Evolutionary conservation across 139 green algal genomes (phyloP).

Genomic region (Coccomyxa sp.): DNA sequence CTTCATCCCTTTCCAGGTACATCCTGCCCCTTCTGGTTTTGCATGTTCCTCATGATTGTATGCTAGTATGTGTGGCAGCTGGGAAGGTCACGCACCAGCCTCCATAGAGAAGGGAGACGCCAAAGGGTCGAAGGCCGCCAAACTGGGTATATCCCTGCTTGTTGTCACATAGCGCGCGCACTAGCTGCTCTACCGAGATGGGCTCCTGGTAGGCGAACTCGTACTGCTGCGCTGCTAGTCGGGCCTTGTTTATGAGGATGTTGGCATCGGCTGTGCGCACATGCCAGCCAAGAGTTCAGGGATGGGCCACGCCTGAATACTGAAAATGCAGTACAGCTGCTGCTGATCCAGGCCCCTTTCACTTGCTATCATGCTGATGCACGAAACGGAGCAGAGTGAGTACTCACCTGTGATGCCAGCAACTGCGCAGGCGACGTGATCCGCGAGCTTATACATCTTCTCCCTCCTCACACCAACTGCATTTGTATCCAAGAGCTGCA

Average conservation of each 20-base stretch:
- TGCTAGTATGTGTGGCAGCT: no score
- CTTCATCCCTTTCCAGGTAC: no score
- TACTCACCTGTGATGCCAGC: slow-evolving; percentile 88
- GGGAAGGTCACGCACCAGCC: slow-evolving; percentile 67
- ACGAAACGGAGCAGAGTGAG: not conserved
- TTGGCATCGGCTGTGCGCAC: slow-evolving; percentile 86
- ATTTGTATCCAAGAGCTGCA: slow-evolving; percentile 85
- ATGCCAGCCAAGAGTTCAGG: not conserved
- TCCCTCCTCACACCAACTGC: slow-evolving; percentile 87
- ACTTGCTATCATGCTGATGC: no score
- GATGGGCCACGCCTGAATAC: no score
- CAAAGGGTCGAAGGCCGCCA: slow-evolving; percentile 94
- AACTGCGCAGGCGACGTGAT: slow-evolving; percentile 92
- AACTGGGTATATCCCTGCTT: slow-evolving; percentile 99
- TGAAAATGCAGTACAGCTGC: not conserved
- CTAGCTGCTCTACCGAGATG: slow-evolving; percentile 97
- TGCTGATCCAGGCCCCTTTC: not conserved
- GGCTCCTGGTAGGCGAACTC: slow-evolving; percentile 88
- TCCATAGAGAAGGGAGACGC: slow-evolving; percentile 95
- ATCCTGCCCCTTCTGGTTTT: no score
- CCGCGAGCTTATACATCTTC: slow-evolving; percentile 99
- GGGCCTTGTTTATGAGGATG: slow-evolving; percentile 95
- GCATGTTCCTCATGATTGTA: no score
- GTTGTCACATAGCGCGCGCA: slow-evolving; percentile 89
- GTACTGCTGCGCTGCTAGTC: slow-evolving; percentile 83